A percentile compares a stretch with the other conserved stretches of the same genome.
Evolutionary conservation across 2,329 filamentous ascomycete species (phyloP).

Genomic region (Pseudopithomyces chartarum): DNA sequence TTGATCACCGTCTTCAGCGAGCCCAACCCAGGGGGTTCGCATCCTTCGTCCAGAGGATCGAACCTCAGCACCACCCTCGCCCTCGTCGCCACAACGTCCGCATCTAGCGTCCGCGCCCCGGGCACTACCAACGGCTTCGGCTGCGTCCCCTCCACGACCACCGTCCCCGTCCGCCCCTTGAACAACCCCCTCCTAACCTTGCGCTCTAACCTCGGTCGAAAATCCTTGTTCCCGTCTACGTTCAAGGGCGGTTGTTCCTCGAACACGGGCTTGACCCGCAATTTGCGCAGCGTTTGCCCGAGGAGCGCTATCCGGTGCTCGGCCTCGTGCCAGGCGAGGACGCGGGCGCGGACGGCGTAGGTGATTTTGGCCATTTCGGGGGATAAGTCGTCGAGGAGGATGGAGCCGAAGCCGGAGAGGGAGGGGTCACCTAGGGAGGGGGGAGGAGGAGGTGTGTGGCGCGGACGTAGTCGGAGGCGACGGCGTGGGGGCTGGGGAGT

Average conservation of each 20-base stretch:
- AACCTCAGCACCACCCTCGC: constrained; percentile 64
- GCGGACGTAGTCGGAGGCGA: constrained; percentile 57
- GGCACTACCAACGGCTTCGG: constrained; percentile 61
- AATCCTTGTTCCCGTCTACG: constrained; percentile 54
- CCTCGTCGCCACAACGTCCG: constrained; percentile 57
- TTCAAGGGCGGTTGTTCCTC: constrained; percentile 65
- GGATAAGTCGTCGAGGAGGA: constrained; percentile 63
- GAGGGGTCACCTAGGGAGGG: constrained; percentile 66
- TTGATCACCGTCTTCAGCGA: constrained; percentile 61
- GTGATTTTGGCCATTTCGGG: constrained; percentile 66
- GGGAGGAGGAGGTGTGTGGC: constrained; percentile 64
- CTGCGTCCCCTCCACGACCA: constrained; percentile 63
- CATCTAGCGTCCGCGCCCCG: constrained; percentile 43
- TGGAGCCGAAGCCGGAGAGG: constrained; percentile 55
- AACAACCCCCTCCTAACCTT: constrained; percentile 64
- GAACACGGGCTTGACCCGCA: constrained; percentile 64
- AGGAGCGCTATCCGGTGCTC: constrained; percentile 51
- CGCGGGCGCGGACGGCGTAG: constrained; percentile 59
- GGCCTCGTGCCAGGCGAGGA: constrained; percentile 48
- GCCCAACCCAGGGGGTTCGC: constrained; percentile 59
- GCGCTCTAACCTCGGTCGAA: constrained; percentile 63
- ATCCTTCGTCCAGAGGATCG: constrained; percentile 58
- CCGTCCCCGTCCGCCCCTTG: constrained; percentile 61
- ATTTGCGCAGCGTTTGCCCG: constrained; percentile 57
- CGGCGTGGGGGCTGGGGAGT: constrained; percentile 50